Base-by-base conservation (phyloP, 2,329 filamentous ascomycete species). In the Pezicula radicicola region DNA sequence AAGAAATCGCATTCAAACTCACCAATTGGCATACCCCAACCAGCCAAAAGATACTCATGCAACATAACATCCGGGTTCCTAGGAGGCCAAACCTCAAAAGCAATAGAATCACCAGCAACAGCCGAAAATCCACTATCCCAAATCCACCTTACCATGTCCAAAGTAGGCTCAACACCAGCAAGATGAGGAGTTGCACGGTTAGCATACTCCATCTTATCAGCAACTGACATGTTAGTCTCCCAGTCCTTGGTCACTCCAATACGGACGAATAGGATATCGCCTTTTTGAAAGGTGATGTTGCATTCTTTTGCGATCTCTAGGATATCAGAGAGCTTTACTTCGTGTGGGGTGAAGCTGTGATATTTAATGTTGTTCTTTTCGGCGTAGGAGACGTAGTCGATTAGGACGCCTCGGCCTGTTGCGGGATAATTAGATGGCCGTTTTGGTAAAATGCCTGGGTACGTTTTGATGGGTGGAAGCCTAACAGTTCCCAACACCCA, bases 261-360 rank as follows among this genome's bases (percentile, higher is more conserved):
- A 16, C 76, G 71, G 6, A 79, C 65, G 51, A 83, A 72, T 6
- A 83, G 66, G n/a, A 81, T 74, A 50, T 81, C 79, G 2, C 79
- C 79, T 2, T 65, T 68, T 40, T 69, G 68, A 45, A 80, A 78
- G 0, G 63, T 68, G n/a, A 77, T 68, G 5, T 70, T 66, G 45
- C 68, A 69, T 49, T 73, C 70, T 7, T 65, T 57, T 1, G 75
- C 74, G 33, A 73, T 69, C n/a, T 67, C 62, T 16, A 66, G 54
- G 15, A 74, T 63, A 18, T 66, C 62, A 2, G 62, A 50, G n/a
- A 73, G 57, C 3, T 63, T 63, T 40, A 76, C 66, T 27, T 65
- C 59, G 59, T 75, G 67, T 16, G 67, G 59, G 30, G 73, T 68
- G 58, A 80, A 68, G 8, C 12, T 21, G 10, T 13, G 8, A 18